Evolutionary conservation across 2,329 filamentous ascomycete species (phyloP).

Genomic region (Penicillium paneum): DNA sequence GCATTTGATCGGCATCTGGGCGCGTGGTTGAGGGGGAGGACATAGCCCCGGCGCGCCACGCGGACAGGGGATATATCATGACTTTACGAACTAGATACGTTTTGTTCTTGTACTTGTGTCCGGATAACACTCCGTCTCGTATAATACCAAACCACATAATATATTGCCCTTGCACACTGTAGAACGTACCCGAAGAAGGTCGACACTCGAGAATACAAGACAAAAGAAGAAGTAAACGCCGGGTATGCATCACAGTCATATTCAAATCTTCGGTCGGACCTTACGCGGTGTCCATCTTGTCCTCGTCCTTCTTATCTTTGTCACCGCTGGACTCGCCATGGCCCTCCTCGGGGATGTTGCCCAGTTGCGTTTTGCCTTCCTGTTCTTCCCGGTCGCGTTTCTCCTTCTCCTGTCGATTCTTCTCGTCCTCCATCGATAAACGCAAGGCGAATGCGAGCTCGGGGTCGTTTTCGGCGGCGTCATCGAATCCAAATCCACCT

Average conservation of each 20-base stretch:
- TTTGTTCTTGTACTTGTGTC: constrained; percentile 15
- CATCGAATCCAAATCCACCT: constrained; percentile 68
- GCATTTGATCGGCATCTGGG: constrained; percentile 85
- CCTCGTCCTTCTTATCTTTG: constrained; percentile 55
- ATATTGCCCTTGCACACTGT: constrained; percentile 17
- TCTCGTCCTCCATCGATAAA: constrained; percentile 98
- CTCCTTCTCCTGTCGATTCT: constrained; percentile 84
- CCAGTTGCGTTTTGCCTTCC: constrained; percentile 71
- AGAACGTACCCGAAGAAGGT: constrained; percentile 14
- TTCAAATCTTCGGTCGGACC: constrained; percentile 18
- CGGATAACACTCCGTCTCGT: constrained; percentile 11
- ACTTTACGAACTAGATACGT: constrained; percentile 23
- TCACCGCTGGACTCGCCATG: constrained; percentile 63
- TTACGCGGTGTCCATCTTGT: constrained; percentile 91
- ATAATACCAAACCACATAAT: constrained; percentile 25
- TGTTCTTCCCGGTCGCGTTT: constrained; percentile 70
- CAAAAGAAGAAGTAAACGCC: constrained; percentile 29
- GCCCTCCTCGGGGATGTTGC: constrained; percentile 76
- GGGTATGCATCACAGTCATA: constrained; percentile 39
- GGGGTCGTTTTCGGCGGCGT: constrained; percentile 79
- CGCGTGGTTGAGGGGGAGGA: constrained; percentile 68
- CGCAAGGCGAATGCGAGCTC: constrained; percentile 90
- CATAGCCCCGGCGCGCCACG: constrained; percentile 34
- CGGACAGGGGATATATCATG: constrained; percentile 15
- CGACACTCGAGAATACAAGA: constrained; percentile 22